Conservation (phyloP, 345 rosid genomes). For the Arabis alpina region DNA sequence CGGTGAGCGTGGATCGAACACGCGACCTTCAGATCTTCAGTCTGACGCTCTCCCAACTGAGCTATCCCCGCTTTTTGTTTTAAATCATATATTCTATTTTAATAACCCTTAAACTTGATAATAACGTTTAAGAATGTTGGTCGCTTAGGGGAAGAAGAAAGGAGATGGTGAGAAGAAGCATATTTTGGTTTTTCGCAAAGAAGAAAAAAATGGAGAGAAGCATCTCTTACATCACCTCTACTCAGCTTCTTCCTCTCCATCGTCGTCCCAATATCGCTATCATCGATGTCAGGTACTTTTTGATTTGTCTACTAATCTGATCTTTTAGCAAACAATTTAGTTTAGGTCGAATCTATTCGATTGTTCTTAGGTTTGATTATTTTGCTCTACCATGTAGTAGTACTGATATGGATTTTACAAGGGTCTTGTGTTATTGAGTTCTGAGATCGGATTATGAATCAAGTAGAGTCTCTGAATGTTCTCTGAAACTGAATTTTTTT, state of each 20-base stretch:
- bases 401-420: constrained; percentile 1
- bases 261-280: constrained; percentile 76
- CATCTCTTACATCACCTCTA: constrained; percentile 75
- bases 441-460: constrained; percentile 11
- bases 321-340: not conserved
- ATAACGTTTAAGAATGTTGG: not conserved
- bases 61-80: constrained; percentile 70
- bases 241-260: constrained; percentile 75
- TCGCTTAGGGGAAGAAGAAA: not conserved
- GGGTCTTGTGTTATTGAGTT: not conserved
- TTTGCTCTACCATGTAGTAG: not conserved
- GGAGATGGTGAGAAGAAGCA: constrained; percentile 31
- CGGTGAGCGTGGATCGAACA: constrained; percentile 99
- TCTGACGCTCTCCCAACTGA: constrained; percentile 95
- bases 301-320: constrained; percentile 15
- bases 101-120: no score
- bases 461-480: constrained; percentile 6
- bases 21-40: constrained; percentile 99
- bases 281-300: constrained; percentile 77
- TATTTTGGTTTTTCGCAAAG: constrained; percentile 20
- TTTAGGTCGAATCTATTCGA: constrained; percentile 1
- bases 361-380: not conserved
- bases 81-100: no score
- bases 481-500: constrained; percentile 9
- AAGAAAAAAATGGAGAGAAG: constrained; percentile 61